Conservation (phyloP, 768 basidiomycete genomes). For the Lepiota venenata region DNA sequence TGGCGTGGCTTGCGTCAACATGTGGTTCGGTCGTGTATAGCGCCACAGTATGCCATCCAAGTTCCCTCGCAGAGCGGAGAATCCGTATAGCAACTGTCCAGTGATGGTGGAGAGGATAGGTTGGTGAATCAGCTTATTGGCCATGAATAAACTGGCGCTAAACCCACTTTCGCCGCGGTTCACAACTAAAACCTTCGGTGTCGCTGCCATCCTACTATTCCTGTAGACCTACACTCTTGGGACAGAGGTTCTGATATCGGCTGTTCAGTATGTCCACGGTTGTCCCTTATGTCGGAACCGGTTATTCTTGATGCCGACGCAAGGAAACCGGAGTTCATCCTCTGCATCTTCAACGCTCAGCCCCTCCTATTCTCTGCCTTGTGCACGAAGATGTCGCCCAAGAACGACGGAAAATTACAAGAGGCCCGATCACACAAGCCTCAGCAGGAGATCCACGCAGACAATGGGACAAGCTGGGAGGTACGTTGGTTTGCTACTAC, state of each 20-base stretch:
- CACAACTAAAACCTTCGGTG: conserved; percentile 72
- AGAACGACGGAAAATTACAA: not conserved
- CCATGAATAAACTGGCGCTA: conserved; percentile 20
- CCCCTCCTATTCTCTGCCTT: not conserved
- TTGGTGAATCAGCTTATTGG: conserved; percentile 1
- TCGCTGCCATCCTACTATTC: not conserved
- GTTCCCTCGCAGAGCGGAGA: conserved; percentile 79
- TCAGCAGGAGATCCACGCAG: not conserved
- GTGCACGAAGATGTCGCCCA: conserved; percentile 2
- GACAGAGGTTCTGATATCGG: not conserved
- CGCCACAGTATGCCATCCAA: conserved; percentile 86
- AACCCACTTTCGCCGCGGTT: conserved; percentile 66
- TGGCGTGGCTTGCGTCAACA: conserved; percentile 73
- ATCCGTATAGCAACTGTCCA: conserved; percentile 80
- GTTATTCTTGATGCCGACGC: conserved; percentile 15
- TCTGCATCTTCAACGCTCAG: not conserved
- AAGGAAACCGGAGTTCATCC: not conserved
- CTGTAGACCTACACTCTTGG: not conserved
- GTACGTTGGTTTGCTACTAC: conserved; percentile 15
- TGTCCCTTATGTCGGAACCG: conserved; percentile 4
- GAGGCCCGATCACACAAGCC: not conserved
- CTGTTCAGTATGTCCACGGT: too few species aligned
- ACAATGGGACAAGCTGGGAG: conserved; percentile 29
- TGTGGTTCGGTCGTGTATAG: conserved; percentile 69
- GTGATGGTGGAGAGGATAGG: conserved; percentile 12